Evolutionary conservation across 352 stramenopile genomes (phyloP).

Genomic region (Phytopythium helicoides): DNA sequence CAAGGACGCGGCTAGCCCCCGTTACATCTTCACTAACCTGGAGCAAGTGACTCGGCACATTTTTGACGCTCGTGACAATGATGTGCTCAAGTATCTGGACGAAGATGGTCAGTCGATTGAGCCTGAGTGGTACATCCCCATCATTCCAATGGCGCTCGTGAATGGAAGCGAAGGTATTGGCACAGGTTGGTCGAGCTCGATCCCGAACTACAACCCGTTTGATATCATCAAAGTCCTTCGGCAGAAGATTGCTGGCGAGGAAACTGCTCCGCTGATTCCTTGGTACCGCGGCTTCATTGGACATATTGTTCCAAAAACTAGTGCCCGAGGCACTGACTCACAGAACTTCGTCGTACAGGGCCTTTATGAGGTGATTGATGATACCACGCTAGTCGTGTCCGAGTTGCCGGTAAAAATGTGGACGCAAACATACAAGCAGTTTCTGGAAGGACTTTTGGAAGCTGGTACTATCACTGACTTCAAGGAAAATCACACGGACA

Average conservation of each 20-base stretch:
- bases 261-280: constrained; percentile 62
- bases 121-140: constrained; percentile 92
- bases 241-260: constrained; percentile 59
- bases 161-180: constrained; percentile 98
- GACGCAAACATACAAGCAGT: constrained; percentile 97
- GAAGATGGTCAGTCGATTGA: constrained; percentile 93
- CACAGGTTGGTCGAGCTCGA: constrained; percentile 93
- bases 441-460: constrained; percentile 90
- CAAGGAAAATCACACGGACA: constrained; percentile 92
- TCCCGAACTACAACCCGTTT: constrained; percentile 92
- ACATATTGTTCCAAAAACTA: constrained; percentile 79
- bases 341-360: constrained; percentile 86
- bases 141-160: constrained; percentile 97
- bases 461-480: constrained; percentile 89
- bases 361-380: constrained; percentile 75
- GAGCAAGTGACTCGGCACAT: constrained; percentile 79
- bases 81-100: constrained; percentile 88
- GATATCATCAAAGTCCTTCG: constrained; percentile 86
- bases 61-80: constrained; percentile 90
- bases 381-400: constrained; percentile 92
- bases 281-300: constrained; percentile 93
- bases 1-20: constrained; percentile 92
- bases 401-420: constrained; percentile 96
- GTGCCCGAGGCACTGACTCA: constrained; percentile 43
- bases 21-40: constrained; percentile 95